Percentiles rank a stretch among this genome's conserved stretches.
These are phyloP conservation scores for Phytomonas sp. DNA, from an alignment of 208 protist species.

Conservation along the genomic window DNA sequence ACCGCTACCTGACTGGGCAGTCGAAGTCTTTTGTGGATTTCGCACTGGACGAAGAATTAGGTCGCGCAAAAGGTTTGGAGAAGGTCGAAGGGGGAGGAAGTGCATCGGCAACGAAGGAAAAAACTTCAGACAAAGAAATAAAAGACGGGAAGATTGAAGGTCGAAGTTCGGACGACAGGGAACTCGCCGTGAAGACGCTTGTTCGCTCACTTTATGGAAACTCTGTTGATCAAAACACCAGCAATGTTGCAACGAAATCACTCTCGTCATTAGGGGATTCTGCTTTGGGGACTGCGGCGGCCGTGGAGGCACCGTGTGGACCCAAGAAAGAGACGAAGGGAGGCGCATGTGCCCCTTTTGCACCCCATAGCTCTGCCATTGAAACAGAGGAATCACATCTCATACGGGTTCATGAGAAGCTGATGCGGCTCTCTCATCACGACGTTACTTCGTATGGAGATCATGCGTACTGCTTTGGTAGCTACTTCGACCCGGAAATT, in stretches of 20 bases:
- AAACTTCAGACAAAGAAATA: not conserved
- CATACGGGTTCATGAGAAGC: slow-evolving; percentile 2
- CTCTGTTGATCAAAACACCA: not conserved
- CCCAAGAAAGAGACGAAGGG: not conserved
- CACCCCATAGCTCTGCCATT: not conserved
- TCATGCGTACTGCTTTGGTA: slow-evolving; percentile 58
- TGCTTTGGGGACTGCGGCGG: not conserved
- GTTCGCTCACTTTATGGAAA: not conserved
- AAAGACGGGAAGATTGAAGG: not conserved
- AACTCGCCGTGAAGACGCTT: not conserved
- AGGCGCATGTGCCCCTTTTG: not conserved
- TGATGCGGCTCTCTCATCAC: slow-evolving; percentile 7
- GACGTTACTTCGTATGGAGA: slow-evolving; percentile 25
- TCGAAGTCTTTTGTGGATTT: slow-evolving; percentile 81
- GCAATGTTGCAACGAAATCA: not conserved
- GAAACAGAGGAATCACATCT: not conserved
- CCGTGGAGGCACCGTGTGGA: not conserved
- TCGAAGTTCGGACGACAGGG: not conserved
- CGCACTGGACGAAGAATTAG: slow-evolving; percentile 54
- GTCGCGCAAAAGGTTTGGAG: slow-evolving; percentile 9
- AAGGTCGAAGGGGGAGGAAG: slow-evolving; percentile 28
- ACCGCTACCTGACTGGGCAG: slow-evolving; percentile 72
- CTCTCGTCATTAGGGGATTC: not conserved
- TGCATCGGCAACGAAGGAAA: not conserved
- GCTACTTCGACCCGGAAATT: slow-evolving; percentile 48